Evolutionary conservation across 345 rosid genomes (phyloP), one percentile per base, ranked within the genome.

Genomic region (Passiflora organensis): DNA sequence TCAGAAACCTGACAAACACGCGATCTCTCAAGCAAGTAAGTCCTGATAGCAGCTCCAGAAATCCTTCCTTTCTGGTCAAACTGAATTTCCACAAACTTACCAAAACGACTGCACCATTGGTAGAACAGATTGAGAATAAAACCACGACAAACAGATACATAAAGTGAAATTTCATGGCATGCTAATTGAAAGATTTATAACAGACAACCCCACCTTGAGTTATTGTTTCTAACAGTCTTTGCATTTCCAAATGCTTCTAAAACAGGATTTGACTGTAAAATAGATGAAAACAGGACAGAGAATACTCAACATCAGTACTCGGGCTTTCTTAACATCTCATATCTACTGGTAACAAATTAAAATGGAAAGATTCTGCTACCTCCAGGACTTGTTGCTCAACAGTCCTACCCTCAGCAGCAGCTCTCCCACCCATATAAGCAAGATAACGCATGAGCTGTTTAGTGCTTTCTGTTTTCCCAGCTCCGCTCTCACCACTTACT

Each of bases 401-500:
- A 68, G 82, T 81, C 64, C 99, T 84, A 58, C 91, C 99, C 72
- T 93, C 99, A 24, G 79, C 46, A 45, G 72, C 97, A 76, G 91
- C 89, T 80, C 94, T 83, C 25, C 99, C 99, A 67, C 99, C 99
- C 99, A 93, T 93, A 68, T 81, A 89, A 48, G 99, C 99, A 78
- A 93, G 99, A 72, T 93, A 89, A 13, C 82, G 84, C 99, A 93
- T 93, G 37, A 93, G 96, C 77, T 71, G 79, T 73, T 93, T 93
- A 41, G 99, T 93, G 73, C 95, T 93, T 75, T 93, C 99, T 1
- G 99, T 89, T 82, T 93, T 93, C 70, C 99, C 97, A 2, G 99
- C 99, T n/a, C 99, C 99, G 76, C 99, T 93, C 79, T 93, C 99
- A 53, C 99, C 99, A 41, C 97, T 93, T 49, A 93, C 99, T 73